A percentile compares a stretch with the other conserved stretches of the same genome.
Evolutionary conservation across 1,284 basidiomycete species (phyloP).

Genomic region (Apiotrichum akiyoshidainum): DNA sequence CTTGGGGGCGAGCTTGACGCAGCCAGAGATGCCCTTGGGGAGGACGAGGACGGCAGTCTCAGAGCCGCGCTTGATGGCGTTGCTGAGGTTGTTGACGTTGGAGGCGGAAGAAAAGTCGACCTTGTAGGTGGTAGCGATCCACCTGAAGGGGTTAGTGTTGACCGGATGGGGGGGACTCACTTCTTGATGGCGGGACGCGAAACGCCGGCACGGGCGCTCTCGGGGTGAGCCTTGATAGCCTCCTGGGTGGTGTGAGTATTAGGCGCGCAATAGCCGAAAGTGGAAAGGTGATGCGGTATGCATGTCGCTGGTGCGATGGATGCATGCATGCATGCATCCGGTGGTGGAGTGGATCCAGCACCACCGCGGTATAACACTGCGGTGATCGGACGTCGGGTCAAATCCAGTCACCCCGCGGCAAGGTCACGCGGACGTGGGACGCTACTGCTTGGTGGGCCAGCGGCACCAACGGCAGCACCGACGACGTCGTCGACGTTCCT

Average conservation of each 20-base stretch:
- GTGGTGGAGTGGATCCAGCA: neutral
- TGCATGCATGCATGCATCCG: constrained; percentile 5
- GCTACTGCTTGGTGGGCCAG: too few species aligned
- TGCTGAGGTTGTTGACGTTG: constrained; percentile 74
- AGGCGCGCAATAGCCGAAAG: constrained; percentile 28
- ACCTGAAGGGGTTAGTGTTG: constrained; percentile 54
- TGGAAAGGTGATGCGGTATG: constrained; percentile 25
- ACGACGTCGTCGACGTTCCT: too few species aligned
- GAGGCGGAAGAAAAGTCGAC: constrained; percentile 68
- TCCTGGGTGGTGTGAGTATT: constrained; percentile 53
- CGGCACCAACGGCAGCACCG: too few species aligned
- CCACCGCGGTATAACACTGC: too few species aligned
- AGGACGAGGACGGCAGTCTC: constrained; percentile 76
- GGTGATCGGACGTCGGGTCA: too few species aligned
- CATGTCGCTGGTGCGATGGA: neutral
- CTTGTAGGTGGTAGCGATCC: constrained; percentile 71
- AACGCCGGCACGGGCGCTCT: constrained; percentile 77
- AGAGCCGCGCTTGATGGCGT: constrained; percentile 73
- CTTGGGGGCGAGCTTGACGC: constrained; percentile 71
- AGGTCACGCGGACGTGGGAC: constrained; percentile 7
- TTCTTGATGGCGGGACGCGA: constrained; percentile 92
- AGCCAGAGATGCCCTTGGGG: constrained; percentile 78
- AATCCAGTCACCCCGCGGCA: too few species aligned
- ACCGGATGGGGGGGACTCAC: constrained; percentile 53
- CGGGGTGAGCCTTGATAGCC: constrained; percentile 70